Base-by-base conservation (phyloP, 2,329 filamentous ascomycete genomes). In the Penicillium sp. region DNA sequence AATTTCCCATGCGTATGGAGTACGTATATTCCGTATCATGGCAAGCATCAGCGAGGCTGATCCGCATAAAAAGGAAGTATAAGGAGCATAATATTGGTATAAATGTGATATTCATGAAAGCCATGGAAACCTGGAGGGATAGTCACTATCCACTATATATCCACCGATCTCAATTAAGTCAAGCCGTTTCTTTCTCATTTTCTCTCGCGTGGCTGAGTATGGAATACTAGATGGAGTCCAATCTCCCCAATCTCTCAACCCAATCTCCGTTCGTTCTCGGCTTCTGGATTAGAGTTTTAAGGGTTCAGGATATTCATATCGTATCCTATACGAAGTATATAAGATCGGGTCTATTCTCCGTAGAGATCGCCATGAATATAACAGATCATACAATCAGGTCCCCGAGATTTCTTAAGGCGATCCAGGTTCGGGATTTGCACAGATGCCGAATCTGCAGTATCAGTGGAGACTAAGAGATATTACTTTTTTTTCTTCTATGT, bases 81-180 rank as follows among this genome's bases (percentile, higher is more conserved):
- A 16, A 40, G 8, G 19, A 40, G 8, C 19, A 40, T 5, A 28
- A 17, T 4, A 6, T 16, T 22, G 6, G 26, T 53, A 43, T 45
- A 33, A 46, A 17, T 11, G 26, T 26, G 11, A 54, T 57, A 47
- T 56, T 57, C 50, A 55, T 40, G 54, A 56, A 57, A 55, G 50
- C 46, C 41, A 41, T 53, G 22, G 47, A 55, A 59, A 61, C 43
- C 56, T 57, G 53, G 57, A 64, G 61, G 53, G 55, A 61, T 57
- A 58, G 50, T 56, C 35, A 38, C 58, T 56, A 22, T 62, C 61
- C 61, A 64, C 56, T 22, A 2, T 9, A 46, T 44, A 49, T 42
- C 62, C 61, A 61, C 61, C 25, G 60, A 65, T 64, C 62, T 60
- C 55, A 62, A 59, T 58, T 55, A 54, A 49, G 31, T 19, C 43